Evolutionary conservation across 1,139 yeast genomes (phyloP).

Genomic region (Debaryomyces singareniensis): DNA sequence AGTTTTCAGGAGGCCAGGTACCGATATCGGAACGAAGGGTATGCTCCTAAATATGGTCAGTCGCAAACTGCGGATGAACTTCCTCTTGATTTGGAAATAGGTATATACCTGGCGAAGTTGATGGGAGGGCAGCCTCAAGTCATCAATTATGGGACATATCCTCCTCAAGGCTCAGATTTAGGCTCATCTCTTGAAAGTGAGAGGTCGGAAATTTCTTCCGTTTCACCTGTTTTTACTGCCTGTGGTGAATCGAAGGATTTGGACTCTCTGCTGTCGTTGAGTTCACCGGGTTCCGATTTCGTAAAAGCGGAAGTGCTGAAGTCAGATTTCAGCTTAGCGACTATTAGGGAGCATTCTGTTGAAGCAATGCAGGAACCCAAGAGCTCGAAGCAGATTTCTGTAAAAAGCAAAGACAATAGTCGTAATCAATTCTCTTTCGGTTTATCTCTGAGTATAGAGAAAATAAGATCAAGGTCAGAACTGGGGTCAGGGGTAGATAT

Average conservation of each 20-base stretch:
- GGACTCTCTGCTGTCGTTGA: constrained; percentile 38
- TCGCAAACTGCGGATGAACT: constrained; percentile 4
- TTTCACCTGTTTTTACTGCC: constrained; percentile 36
- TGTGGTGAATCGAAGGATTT: constrained; percentile 23
- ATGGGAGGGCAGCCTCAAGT: constrained; percentile 15
- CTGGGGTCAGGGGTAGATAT: constrained; percentile 35
- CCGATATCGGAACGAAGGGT: not conserved
- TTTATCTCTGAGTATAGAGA: constrained; percentile 16
- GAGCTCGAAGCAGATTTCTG: not conserved
- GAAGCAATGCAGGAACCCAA: constrained; percentile 34
- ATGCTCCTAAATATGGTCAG: not conserved
- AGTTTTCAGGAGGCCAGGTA: constrained; percentile 1
- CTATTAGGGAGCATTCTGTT: constrained; percentile 34
- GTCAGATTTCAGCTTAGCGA: constrained; percentile 20
- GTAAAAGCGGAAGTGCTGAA: not conserved
- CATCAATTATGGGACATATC: constrained; percentile 2
- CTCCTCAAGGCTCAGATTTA: constrained; percentile 7
- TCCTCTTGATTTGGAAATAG: constrained; percentile 38
- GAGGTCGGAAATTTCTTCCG: constrained; percentile 7
- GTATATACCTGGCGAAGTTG: constrained; percentile 39
- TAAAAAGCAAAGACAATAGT: constrained; percentile 7
- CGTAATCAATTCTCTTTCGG: constrained; percentile 22
- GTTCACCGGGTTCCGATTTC: constrained; percentile 11
- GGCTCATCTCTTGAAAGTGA: constrained; percentile 37
- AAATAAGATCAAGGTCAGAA: constrained; percentile 5